Conservation (phyloP, 352 stramenopile species). For the Globisporangium paroecandrum region DNA sequence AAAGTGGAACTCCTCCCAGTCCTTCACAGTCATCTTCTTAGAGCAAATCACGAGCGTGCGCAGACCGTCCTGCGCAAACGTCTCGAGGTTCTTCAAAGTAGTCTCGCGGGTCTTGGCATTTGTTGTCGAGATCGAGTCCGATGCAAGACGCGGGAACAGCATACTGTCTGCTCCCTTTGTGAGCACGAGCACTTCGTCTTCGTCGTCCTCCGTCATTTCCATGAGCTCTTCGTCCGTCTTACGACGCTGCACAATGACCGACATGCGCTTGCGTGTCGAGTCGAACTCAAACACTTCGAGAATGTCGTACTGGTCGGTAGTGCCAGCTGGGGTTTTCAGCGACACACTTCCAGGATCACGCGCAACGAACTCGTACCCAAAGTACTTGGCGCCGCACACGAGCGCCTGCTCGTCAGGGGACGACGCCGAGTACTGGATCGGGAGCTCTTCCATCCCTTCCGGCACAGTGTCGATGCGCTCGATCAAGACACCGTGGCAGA, state of each 20-base stretch:
- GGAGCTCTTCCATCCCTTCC: constrained; percentile 36
- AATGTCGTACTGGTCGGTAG: constrained; percentile 82
- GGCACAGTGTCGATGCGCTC: constrained; percentile 83
- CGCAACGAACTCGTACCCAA: constrained; percentile 79
- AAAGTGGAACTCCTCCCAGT: constrained; percentile 68
- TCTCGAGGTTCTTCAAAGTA: constrained; percentile 71
- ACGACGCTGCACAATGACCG: constrained; percentile 71
- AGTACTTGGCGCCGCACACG: constrained; percentile 83
- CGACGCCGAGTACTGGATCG: constrained; percentile 85
- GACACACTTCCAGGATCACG: constrained; percentile 67
- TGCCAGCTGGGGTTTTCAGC: constrained; percentile 54
- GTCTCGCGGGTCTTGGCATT: constrained; percentile 39
- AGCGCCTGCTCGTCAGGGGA: constrained; percentile 86
- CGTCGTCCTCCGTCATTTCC: constrained; percentile 58
- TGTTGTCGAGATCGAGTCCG: constrained; percentile 24
- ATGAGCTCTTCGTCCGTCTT: constrained; percentile 73
- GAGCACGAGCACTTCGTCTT: constrained; percentile 73
- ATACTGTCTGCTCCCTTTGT: constrained; percentile 83
- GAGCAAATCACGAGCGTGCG: constrained; percentile 85
- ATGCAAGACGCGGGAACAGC: constrained; percentile 74
- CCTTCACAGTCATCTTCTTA: constrained; percentile 45
- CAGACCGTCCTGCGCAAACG: constrained; percentile 83
- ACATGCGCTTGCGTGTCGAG: constrained; percentile 85
- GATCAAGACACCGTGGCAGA: constrained; percentile 96
- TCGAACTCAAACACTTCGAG: constrained; percentile 94